These are phyloP conservation scores for Choricystis sp. DNA, from an alignment of 139 green algal species.

Conservation along the genomic window DNA sequence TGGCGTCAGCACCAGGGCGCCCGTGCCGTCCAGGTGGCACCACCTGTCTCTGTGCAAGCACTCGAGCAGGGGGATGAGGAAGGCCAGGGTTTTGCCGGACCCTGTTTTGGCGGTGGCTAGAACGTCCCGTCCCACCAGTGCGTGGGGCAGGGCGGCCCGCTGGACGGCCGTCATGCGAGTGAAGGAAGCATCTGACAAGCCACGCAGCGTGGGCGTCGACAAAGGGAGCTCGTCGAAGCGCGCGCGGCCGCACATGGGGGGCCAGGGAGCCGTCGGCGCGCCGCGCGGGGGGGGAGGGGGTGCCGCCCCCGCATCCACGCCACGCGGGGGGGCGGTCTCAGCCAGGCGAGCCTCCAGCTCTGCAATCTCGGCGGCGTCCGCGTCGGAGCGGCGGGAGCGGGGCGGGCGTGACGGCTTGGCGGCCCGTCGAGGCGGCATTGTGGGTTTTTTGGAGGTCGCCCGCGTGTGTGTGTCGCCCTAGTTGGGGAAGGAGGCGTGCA, in stretches of 20 bases:
- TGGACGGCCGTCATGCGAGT: constrained; percentile 80
- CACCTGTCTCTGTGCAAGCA: constrained; percentile 70
- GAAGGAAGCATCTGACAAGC: constrained; percentile 38
- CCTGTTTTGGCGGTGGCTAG: constrained; percentile 95
- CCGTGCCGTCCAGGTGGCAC: constrained; percentile 72
- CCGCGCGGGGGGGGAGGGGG: not conserved
- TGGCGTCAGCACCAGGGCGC: constrained; percentile 82
- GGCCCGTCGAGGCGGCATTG: no score
- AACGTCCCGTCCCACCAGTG: constrained; percentile 75
- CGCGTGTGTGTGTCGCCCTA: no score
- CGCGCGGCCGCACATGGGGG: constrained; percentile 1
- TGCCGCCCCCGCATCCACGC: constrained; percentile 1
- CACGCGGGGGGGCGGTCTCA: constrained; percentile 20
- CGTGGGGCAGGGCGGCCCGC: constrained; percentile 75
- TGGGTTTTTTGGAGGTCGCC: no score
- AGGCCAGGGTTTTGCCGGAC: constrained; percentile 92
- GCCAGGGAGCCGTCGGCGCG: not conserved
- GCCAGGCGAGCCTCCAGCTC: constrained; percentile 11
- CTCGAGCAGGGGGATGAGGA: constrained; percentile 89
- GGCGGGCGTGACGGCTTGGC: no score
- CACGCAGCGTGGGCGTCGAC: constrained; percentile 33
- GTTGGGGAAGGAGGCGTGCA: no score
- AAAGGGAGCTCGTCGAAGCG: constrained; percentile 42
- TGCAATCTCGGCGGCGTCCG: constrained; percentile 22
- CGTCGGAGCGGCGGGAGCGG: constrained; percentile 8